Conservation (phyloP, 139 green algal genomes). For the Dunaliella primolecta region DNA sequence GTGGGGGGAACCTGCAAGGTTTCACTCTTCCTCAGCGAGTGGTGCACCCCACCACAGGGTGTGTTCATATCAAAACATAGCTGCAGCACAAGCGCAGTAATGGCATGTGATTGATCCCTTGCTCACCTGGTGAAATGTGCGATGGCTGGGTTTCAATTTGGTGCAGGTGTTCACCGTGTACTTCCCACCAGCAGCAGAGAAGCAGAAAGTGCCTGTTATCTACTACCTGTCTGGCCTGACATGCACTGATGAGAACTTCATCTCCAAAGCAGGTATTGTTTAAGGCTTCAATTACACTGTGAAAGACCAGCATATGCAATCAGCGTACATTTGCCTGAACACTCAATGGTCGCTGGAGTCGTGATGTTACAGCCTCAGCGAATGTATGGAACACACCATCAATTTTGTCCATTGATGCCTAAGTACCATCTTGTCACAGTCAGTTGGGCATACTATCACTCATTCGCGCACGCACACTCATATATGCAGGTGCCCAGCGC, state of each 20-base stretch:
- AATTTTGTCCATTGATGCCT: too few relatives aligned
- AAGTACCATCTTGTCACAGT: too few relatives aligned
- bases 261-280: slow-evolving; percentile 64
- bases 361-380: not conserved
- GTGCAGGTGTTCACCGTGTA: slow-evolving; percentile 75
- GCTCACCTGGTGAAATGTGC: not conserved
- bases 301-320: not conserved
- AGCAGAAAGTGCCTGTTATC: slow-evolving; percentile 58
- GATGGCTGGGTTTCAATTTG: not conserved
- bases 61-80: not conserved
- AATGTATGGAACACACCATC: too few relatives aligned
- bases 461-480: not conserved
- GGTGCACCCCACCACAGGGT: not conserved
- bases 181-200: slow-evolving; percentile 41
- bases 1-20: not conserved
- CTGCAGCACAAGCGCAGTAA: not conserved
- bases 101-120: not conserved
- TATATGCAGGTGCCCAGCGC: not conserved
- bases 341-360: not conserved
- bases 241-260: slow-evolving; percentile 92
- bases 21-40: not conserved
- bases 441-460: not conserved
- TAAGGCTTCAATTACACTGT: not conserved
- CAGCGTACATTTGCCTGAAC: not conserved
- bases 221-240: slow-evolving; percentile 91